Base-by-base conservation (phyloP, 306 rosid genomes). In the Lagenaria siceraria region DNA sequence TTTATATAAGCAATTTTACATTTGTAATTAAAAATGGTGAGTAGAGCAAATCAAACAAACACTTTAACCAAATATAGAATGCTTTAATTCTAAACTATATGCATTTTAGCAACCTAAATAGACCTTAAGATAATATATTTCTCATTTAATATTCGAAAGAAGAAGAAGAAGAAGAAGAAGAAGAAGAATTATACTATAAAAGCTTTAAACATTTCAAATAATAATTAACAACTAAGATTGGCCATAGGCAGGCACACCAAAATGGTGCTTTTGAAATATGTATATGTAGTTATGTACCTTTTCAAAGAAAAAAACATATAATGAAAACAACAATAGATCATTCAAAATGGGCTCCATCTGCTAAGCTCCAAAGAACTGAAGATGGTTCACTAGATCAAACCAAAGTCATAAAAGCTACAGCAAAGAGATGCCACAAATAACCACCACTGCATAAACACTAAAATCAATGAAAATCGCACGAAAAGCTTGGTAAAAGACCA, bases 401-500 rank as follows among this genome's bases (percentile, higher is more conserved):
- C 77, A 51, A 8, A 24, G 13, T 25, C 8, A 22, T 4, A 5
- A 53, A 65, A 76, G 64, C 86, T 89, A 88, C 75, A 85, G 60
- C 55, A 91, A 49, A 78, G 92, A 88, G 78, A 81, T 77, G 81
- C 82, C 90, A 80, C 96, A 91, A 24, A 90, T 83, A 43, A 91
- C 90, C 73, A 91, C 84, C 40, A 91, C 96, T 27, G 84, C 43
- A 82, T 90, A 91, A 86, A 93, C 82, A 81, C 97, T 88, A 81
- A 81, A 84, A 80, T 93, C 96, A 51, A 90, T 93, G 80, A 91
- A 91, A 82, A 88, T 10, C 15, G 91, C 96, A 55, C 90, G 85
- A 76, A 91, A 58, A 15, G 96, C 89, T 69, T 93, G 98, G 78
- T 91, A 93, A 8, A 81, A 86, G 3, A 86, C 96, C 89, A 91